phyloP scores from a whole-genome alignment of 257 asterid genomes.

The Solanum tarapatanum region DNA sequence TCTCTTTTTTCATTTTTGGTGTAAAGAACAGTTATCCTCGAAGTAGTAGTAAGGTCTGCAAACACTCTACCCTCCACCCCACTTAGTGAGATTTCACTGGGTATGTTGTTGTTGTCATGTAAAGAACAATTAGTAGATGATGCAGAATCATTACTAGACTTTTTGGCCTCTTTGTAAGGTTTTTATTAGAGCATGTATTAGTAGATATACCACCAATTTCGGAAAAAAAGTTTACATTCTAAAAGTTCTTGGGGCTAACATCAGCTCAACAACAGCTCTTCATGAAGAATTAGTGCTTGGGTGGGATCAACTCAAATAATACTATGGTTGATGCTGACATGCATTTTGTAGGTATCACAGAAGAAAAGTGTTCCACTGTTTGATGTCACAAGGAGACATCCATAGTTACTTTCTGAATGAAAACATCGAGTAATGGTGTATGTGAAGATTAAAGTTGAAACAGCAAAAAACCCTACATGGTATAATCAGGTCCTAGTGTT shows the following conservation, averaged over 20 bases:
- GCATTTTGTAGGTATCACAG: background rate
- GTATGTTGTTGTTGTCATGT: no score
- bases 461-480: background rate
- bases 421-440: background rate
- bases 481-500: background rate
- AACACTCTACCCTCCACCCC: no score
- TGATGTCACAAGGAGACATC: background rate
- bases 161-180: background rate
- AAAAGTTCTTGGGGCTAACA: background rate
- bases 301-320: background rate
- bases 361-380: background rate
- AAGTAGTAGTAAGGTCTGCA: no score
- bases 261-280: background rate
- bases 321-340: background rate
- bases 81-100: no score
- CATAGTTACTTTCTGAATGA: background rate
- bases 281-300: slow-evolving; percentile 22
- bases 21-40: no score
- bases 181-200: background rate
- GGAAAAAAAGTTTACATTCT: background rate
- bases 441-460: background rate
- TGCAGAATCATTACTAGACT: background rate
- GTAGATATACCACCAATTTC: background rate
- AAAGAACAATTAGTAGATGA: background rate
- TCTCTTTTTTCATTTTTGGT: background rate